phyloP scores from a whole-genome alignment of 768 basidiomycete species.

The Coprinellus micaceus region DNA sequence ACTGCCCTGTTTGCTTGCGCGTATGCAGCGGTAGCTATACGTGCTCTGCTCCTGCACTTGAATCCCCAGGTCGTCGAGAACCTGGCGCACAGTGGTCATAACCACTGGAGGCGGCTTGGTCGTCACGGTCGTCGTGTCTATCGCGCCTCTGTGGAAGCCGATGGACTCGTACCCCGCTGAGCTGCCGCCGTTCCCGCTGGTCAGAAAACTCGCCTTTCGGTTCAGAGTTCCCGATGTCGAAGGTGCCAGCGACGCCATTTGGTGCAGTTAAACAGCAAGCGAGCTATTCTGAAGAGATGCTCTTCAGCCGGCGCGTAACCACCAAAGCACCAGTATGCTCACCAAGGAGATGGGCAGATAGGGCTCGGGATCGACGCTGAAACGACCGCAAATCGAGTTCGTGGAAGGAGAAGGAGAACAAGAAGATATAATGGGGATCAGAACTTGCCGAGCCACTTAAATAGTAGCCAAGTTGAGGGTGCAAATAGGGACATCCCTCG shows the following conservation, averaged over 20 bases:
- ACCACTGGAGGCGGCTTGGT: conserved; percentile 69
- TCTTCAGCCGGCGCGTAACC: neutral
- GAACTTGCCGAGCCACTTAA: neutral
- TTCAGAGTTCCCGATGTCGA: neutral
- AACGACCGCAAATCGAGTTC: too few species aligned
- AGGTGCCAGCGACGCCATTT: neutral
- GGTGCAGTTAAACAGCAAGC: neutral
- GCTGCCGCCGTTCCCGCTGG: neutral
- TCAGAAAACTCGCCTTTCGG: conserved; percentile 5
- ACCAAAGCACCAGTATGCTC: neutral
- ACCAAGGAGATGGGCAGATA: neutral
- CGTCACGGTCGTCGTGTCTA: conserved; percentile 84
- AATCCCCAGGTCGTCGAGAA: conserved; percentile 78
- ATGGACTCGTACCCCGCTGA: conserved; percentile 1
- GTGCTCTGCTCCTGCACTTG: conserved; percentile 75
- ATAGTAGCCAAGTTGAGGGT: neutral
- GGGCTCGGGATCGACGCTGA: too few species aligned
- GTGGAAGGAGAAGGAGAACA: too few species aligned
- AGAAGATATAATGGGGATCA: too few species aligned
- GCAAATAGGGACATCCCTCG: neutral
- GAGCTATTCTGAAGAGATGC: neutral
- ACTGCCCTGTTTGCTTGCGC: conserved; percentile 30
- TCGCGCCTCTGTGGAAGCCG: conserved; percentile 73
- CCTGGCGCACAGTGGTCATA: conserved; percentile 66
- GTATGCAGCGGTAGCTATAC: conserved; percentile 76